Conservation (phyloP, 768 basidiomycete species). For the Podaxis pistillaris region DNA sequence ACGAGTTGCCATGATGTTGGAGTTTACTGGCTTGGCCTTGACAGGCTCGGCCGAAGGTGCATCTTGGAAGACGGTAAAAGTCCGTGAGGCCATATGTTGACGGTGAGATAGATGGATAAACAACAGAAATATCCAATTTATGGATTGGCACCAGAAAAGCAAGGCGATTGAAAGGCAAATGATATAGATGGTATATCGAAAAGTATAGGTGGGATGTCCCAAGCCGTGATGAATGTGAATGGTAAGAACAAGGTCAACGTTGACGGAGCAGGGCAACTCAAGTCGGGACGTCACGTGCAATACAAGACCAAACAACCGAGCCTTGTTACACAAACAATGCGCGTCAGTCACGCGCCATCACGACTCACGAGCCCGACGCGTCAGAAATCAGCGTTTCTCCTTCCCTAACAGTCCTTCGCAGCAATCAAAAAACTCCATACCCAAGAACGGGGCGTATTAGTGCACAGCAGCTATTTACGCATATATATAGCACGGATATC, state of each 20-base stretch:
- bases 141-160: background rate
- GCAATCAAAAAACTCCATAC: background rate
- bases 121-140: conserved; percentile 14
- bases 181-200: conserved; percentile 11
- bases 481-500: background rate
- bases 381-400: background rate
- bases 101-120: conserved; percentile 20
- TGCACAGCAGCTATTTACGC: background rate
- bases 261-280: conserved; percentile 9
- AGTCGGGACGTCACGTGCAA: conserved; percentile 7
- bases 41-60: conserved; percentile 30
- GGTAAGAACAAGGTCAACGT: conserved; percentile 12
- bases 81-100: conserved; percentile 57
- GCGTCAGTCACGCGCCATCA: conserved; percentile 3
- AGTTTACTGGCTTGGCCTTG: conserved; percentile 28
- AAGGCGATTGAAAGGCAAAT: conserved; percentile 15
- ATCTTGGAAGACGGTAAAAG: conserved; percentile 68
- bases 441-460: background rate
- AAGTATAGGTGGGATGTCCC: background rate
- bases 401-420: background rate
- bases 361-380: background rate
- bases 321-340: background rate
- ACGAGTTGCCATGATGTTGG: conserved; percentile 27
- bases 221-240: background rate
- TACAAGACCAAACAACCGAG: background rate